Base-by-base conservation (phyloP, 2,329 filamentous ascomycete genomes). In the Verruconis gallopava region DNA sequence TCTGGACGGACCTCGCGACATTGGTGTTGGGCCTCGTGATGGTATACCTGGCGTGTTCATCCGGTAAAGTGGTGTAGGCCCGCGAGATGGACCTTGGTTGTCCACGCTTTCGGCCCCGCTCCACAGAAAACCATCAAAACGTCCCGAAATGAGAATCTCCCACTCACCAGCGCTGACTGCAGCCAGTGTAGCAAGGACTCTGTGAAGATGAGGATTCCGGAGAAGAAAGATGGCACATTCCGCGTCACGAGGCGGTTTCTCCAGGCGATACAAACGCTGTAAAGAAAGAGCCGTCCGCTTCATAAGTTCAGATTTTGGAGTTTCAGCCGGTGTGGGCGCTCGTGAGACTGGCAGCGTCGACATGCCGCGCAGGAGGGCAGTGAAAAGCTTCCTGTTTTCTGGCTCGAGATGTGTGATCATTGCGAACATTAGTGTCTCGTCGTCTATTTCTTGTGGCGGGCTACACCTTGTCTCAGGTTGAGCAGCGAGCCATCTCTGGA, bases 81-180 rank as follows among this genome's bases (percentile, higher is more conserved):
- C 21, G 19, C 37, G 36, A 5, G 37, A 50, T 75, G 76, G 2
- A 73, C 79, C 45, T 65, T 63, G 61, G 69, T 48, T 62, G 73
- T 53, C 69, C 65, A 41, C 68, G 76, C 54, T 25, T 49, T 95
- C 88, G 4, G 85, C 85, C 17, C 89, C 89, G 35, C 85, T 93
- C 77, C 89, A 93, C 15, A 95, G 70, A 62, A 96, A 96, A 3
- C 89, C 89, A 55, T 95, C 88, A 53, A 96, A 96, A 20, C 89
- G 81, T 20, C 89, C 89, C 0, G 89, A 95, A 3, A 81, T 85
- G 11, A 96, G 70, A 43, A 96, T 93, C 48, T 95, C 89, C 89
- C 89, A 96, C 60, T 96, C 89, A n/a, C 84, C 82, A 37, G 79
- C 75, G 55, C 81, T 91, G 51, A 96, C 91, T 40, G 88, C 85